phyloP scores from a whole-genome alignment of 345 rosid genomes.

The Melastoma malabathricum region DNA sequence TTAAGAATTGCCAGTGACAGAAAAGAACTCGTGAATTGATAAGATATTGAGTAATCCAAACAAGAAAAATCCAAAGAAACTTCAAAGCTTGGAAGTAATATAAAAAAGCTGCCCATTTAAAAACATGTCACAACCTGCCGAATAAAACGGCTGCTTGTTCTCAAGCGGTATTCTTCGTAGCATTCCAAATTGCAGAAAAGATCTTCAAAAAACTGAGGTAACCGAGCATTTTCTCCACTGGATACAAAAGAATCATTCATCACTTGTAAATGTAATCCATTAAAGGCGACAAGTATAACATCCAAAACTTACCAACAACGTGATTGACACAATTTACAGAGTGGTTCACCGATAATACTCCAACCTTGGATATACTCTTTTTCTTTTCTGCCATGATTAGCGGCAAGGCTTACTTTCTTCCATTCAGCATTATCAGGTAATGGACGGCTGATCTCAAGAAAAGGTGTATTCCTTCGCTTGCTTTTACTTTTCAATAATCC shows the following conservation, averaged over 20 bases:
- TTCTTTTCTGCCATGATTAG: slow-evolving; percentile 45
- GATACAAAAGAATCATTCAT: slow-evolving; percentile 4
- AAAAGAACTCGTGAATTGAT: neutral
- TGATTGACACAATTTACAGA: slow-evolving; percentile 86
- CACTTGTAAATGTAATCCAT: no score
- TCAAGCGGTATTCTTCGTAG: slow-evolving; percentile 76
- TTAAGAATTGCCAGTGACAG: neutral
- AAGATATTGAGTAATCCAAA: neutral
- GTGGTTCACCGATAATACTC: slow-evolving; percentile 58
- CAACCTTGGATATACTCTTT: slow-evolving; percentile 78
- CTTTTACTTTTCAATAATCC: slow-evolving; percentile 87
- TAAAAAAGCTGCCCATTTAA: no score
- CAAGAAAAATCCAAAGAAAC: neutral
- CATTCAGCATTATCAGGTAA: slow-evolving; percentile 68
- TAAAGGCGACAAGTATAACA: slow-evolving; percentile 7
- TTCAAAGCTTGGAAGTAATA: no score
- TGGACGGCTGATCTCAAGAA: slow-evolving; percentile 47
- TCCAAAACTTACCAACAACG: slow-evolving; percentile 52
- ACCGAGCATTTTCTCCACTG: slow-evolving; percentile 64
- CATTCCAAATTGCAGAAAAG: slow-evolving; percentile 75
- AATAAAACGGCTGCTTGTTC: slow-evolving; percentile 64
- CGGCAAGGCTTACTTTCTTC: slow-evolving; percentile 47
- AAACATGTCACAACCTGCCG: slow-evolving; percentile 47
- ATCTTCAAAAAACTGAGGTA: slow-evolving; percentile 90
- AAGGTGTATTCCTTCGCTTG: slow-evolving; percentile 67